Percentiles rank a stretch among this genome's conserved stretches.
Evolutionary conservation across 768 basidiomycete species (phyloP).

Genomic region (Tricholoma sp.): DNA sequence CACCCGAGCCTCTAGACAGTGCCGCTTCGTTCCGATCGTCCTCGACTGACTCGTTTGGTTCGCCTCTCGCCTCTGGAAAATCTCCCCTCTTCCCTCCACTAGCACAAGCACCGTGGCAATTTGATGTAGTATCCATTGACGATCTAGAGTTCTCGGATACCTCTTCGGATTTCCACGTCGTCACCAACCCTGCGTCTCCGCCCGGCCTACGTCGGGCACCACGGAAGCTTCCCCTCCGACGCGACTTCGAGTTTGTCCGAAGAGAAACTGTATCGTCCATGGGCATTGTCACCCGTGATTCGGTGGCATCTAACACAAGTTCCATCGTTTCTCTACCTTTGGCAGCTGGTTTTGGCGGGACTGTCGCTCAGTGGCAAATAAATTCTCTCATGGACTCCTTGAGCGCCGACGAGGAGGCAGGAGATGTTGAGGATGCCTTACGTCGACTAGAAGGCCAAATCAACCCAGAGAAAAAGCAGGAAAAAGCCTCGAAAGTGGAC

Average conservation of each 20-base stretch:
- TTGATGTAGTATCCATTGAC: slow-evolving; percentile 74
- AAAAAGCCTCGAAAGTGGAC: slow-evolving; percentile 73
- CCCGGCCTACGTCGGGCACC: slow-evolving; percentile 51
- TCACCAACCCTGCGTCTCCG: slow-evolving; percentile 31
- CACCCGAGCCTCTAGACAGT: slow-evolving; percentile 12
- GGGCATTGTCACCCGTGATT: slow-evolving; percentile 62
- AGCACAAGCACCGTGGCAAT: slow-evolving; percentile 46
- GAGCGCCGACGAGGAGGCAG: slow-evolving; percentile 68
- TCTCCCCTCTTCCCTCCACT: slow-evolving; percentile 33
- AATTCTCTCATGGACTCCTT: slow-evolving; percentile 72
- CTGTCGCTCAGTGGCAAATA: slow-evolving; percentile 78
- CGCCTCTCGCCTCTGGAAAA: slow-evolving; percentile 29
- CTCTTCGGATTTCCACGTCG: slow-evolving; percentile 49
- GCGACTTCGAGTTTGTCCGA: slow-evolving; percentile 78
- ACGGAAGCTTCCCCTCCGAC: slow-evolving; percentile 63
- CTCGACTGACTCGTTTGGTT: slow-evolving; percentile 50
- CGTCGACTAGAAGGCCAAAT: slow-evolving; percentile 81
- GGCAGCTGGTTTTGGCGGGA: slow-evolving; percentile 35
- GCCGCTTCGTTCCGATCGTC: slow-evolving; percentile 37
- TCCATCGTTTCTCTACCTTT: slow-evolving; percentile 38
- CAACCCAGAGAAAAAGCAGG: slow-evolving; percentile 63
- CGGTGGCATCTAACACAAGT: slow-evolving; percentile 44
- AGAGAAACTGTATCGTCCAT: slow-evolving; percentile 76
- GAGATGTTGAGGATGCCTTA: slow-evolving; percentile 81
- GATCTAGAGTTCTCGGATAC: slow-evolving; percentile 78